These are phyloP conservation scores for Geotrichum citri-aurantii DNA, from an alignment of 1,139 yeast species.

Conservation along the genomic window DNA sequence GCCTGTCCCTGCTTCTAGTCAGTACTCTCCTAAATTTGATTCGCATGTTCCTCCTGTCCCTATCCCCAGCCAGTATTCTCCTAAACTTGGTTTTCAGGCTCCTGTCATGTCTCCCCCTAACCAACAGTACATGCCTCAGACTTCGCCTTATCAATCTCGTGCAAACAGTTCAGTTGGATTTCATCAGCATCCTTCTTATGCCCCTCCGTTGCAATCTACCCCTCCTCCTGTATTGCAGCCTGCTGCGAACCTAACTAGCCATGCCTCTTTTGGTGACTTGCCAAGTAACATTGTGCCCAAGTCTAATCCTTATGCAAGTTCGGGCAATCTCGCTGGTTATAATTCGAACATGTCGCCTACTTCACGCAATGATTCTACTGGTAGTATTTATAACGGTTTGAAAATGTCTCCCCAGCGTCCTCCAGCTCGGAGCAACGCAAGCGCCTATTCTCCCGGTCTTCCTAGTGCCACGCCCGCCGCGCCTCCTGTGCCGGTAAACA, in stretches of 20 bases:
- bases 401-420: neutral
- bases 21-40: neutral
- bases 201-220: neutral
- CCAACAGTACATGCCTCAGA: neutral
- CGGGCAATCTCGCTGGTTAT: neutral
- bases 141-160: neutral
- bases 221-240: constrained; percentile 8
- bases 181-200: neutral
- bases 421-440: neutral
- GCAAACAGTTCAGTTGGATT: neutral
- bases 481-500: constrained; percentile 21
- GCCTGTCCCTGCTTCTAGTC: neutral
- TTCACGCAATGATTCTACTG: neutral
- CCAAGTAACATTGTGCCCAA: neutral
- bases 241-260: neutral
- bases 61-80: neutral
- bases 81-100: neutral
- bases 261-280: constrained; percentile 6
- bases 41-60: neutral
- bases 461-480: neutral
- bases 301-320: neutral
- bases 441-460: neutral
- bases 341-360: neutral
- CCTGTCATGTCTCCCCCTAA: neutral
- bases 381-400: neutral